phyloP scores from a whole-genome alignment of 2,329 filamentous ascomycete species.

The Plectosphaerella plurivora region DNA sequence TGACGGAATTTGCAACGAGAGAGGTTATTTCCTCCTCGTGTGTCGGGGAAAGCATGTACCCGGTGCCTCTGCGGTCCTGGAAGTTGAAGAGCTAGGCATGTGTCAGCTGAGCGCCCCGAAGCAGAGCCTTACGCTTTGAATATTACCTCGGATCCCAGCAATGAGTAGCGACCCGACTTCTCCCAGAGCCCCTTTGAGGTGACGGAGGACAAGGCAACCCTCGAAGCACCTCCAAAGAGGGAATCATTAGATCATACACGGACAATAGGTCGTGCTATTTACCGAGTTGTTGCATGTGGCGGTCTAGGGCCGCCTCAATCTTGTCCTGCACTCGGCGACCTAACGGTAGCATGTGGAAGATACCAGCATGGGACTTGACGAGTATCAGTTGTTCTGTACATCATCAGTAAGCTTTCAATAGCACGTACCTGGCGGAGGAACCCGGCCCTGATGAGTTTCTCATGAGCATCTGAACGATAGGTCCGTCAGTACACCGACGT shows the following conservation, averaged over 20 bases:
- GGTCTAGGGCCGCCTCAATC: conserved; percentile 78
- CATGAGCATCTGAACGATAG: conserved; percentile 52
- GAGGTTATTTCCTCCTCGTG: conserved; percentile 95
- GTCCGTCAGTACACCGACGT: not conserved
- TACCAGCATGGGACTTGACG: conserved; percentile 71
- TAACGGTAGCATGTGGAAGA: conserved; percentile 88
- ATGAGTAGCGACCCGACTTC: conserved; percentile 74
- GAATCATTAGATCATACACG: conserved; percentile 1
- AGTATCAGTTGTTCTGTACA: not conserved
- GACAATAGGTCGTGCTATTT: conserved; percentile 3
- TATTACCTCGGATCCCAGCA: conserved; percentile 65
- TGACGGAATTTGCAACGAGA: conserved; percentile 66
- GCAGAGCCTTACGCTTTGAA: not conserved
- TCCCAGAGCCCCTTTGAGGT: conserved; percentile 78
- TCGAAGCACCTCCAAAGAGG: conserved; percentile 61
- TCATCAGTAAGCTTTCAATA: not conserved
- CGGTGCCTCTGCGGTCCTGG: conserved; percentile 68
- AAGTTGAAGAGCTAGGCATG: conserved; percentile 67
- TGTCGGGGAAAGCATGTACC: conserved; percentile 80
- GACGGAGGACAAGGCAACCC: conserved; percentile 76
- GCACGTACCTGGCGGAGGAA: conserved; percentile 63
- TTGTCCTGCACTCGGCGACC: conserved; percentile 86
- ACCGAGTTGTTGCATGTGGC: conserved; percentile 78
- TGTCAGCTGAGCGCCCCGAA: conserved; percentile 11
- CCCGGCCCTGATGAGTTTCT: conserved; percentile 64